Base-by-base conservation (phyloP, 2,329 filamentous ascomycete genomes). In the Xylariales sp. region DNA sequence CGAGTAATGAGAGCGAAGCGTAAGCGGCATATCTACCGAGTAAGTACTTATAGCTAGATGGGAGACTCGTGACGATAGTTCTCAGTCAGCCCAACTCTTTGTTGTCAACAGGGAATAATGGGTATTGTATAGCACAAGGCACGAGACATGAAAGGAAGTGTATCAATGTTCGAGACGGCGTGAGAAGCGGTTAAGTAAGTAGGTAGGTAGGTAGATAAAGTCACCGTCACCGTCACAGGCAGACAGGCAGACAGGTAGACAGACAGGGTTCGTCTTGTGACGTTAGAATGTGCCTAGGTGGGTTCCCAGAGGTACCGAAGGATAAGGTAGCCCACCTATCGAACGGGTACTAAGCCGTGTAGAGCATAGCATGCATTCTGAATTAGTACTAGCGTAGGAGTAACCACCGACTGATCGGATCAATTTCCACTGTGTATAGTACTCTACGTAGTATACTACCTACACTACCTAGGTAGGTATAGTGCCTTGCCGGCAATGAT, bases 401-500 rank as follows among this genome's bases (percentile, higher is more conserved):
- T 12, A 41, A 41, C 10, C 36, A 10, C 5, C 36, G 12, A 39
- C 36, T 39, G 36, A 39, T 39, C 36, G 36, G 36, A 39, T 39
- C 36, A 39, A 39, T 43, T 6, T 18, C 36, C 8, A 23, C 36
- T 43, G 53, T 55, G 36, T 36, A 23, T 23, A n/a, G n/a, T n/a
- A 23, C 23, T 23, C 23, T 23, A n/a, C n/a, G n/a, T n/a, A n/a
- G n/a, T n/a, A 23, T 23, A 23, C 23, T 23, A 23, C 23, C 23
- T 23, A 23, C 23, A 23, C 23, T 23, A n/a, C n/a, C n/a, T n/a
- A n/a, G n/a, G n/a, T n/a, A 23, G 2, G 23, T 23, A 23, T 23
- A 23, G 34, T 56, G 66, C 64, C 69, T 70, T 72, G 67, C 67
- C 71, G 69, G 68, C 32, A 57, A 57, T 72, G 72, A 74, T 73